Conservation (phyloP, 1,139 yeast genomes). For the Pichia sp. region DNA sequence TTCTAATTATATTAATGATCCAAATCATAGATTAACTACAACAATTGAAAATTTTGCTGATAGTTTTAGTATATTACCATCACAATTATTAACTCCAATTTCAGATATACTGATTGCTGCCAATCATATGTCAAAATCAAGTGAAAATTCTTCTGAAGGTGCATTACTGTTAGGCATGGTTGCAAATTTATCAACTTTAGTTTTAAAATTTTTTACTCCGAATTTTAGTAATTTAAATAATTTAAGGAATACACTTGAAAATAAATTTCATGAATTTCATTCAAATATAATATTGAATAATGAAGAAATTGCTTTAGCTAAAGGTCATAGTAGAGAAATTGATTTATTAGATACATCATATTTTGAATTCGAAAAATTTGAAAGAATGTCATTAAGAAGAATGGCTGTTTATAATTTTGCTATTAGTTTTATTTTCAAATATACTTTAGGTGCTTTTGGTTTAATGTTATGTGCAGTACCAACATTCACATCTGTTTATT, state of each 20-base stretch:
- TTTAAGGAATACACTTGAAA: constrained; percentile 75
- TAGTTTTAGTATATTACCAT: constrained; percentile 69
- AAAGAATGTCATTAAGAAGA: constrained; percentile 71
- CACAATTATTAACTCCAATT: constrained; percentile 82
- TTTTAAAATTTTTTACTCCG: constrained; percentile 74
- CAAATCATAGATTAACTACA: constrained; percentile 76
- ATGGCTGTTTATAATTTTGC: constrained; percentile 70
- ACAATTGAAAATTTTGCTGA: constrained; percentile 72
- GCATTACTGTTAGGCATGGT: constrained; percentile 73
- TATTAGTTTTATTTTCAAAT: constrained; percentile 80
- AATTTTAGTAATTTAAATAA: constrained; percentile 82
- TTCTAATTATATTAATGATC: constrained; percentile 44
- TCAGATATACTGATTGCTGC: constrained; percentile 80
- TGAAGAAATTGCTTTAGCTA: constrained; percentile 82
- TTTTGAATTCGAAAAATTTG: constrained; percentile 73
- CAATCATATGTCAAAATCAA: constrained; percentile 64
- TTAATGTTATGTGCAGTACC: constrained; percentile 84
- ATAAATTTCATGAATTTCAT: constrained; percentile 77
- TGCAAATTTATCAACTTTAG: constrained; percentile 73
- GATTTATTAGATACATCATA: constrained; percentile 74
- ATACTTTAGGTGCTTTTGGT: constrained; percentile 95
- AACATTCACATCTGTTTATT: constrained; percentile 63
- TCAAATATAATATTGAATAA: constrained; percentile 70
- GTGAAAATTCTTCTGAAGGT: constrained; percentile 80
- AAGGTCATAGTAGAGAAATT: constrained; percentile 76